Base-by-base conservation (phyloP, 345 rosid genomes). In the Lepidium didymum region DNA sequence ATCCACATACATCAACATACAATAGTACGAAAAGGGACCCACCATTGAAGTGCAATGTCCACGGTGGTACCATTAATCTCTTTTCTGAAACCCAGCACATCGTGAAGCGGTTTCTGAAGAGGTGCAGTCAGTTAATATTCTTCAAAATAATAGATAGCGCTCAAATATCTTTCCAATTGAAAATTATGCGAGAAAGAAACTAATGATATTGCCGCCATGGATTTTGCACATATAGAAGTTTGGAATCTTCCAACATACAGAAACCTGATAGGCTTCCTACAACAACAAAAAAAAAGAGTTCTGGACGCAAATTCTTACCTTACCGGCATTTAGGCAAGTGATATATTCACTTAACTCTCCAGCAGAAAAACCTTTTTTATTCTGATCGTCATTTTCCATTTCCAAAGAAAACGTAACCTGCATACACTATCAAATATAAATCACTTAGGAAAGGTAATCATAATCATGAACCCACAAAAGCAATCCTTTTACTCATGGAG, bases 41-140 rank as follows among this genome's bases (percentile, higher is more conserved):
- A 94, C 99, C 99, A 94, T 74, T 94, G 99, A 34, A 94, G 82
- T 45, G 91, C 91, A 71, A 87, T 75, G 70, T 91, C 91, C 15
- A 91, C 43, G 5, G 83, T 79, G 47, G 79, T 67, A 66, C 88
- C 97, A 62, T 85, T 85, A 10, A 80, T 68, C 79, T 87, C 83
- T 74, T 81, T 86, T 62, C 83, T 80, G 70, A 91, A 83, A 58
- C 86, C 79, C 75, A 91, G 81, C 36, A 91, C 86, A 45, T 91
- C 91, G 75, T 89, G 97, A 68, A 94, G 85, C 10, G 95, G 84
- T 66, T 63, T 85, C 97, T 91, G 82, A 38, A 75, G 47, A 68
- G 79, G 73, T 70, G 61, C 78, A 66, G 45, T 50, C 46, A 81
- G 78, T 56, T 67, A 62, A 47, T 66, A 61, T 51, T 69, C 49